These are phyloP conservation scores for Plectosphaerella cucumerina DNA, from an alignment of 2,329 filamentous ascomycete species.

Conservation along the genomic window DNA sequence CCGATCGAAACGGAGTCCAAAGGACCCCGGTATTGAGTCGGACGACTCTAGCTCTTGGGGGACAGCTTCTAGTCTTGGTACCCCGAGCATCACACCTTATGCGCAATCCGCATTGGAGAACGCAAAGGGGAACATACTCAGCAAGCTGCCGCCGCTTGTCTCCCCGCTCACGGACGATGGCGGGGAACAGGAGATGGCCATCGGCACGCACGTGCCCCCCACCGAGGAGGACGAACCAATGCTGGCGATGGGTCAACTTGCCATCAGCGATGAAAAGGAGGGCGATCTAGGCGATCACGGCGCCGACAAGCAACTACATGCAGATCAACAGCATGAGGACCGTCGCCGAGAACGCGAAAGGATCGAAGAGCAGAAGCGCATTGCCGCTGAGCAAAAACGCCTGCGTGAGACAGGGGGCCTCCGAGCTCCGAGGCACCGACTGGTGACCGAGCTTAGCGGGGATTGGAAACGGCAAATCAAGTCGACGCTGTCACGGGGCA, in stretches of 20 bases:
- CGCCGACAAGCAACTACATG: slow-evolving; percentile 6
- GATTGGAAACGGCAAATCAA: slow-evolving; percentile 6
- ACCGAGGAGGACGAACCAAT: not conserved
- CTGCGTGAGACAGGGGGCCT: slow-evolving; percentile 10
- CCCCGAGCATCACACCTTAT: too few species aligned
- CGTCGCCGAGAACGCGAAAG: not conserved
- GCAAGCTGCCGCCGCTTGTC: not conserved
- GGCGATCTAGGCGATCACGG: slow-evolving; percentile 11
- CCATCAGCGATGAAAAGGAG: slow-evolving; percentile 12
- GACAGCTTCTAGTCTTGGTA: too few species aligned
- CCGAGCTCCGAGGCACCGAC: slow-evolving; percentile 4
- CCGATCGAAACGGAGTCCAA: too few species aligned
- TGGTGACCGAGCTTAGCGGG: slow-evolving; percentile 5
- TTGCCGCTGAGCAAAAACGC: slow-evolving; percentile 1
- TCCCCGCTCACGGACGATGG: not conserved
- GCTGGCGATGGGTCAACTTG: not conserved
- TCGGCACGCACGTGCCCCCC: too few species aligned
- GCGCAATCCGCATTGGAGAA: too few species aligned
- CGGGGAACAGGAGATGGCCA: too few species aligned
- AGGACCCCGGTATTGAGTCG: too few species aligned
- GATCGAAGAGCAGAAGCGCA: slow-evolving; percentile 3
- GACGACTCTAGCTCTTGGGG: too few species aligned
- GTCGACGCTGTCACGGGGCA: not conserved
- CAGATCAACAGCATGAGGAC: slow-evolving; percentile 2
- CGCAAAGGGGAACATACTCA: too few species aligned